Percentiles rank a stretch among this genome's conserved stretches.
phyloP scores from a whole-genome alignment of 768 basidiomycete species.

The Amanita rubescens region DNA sequence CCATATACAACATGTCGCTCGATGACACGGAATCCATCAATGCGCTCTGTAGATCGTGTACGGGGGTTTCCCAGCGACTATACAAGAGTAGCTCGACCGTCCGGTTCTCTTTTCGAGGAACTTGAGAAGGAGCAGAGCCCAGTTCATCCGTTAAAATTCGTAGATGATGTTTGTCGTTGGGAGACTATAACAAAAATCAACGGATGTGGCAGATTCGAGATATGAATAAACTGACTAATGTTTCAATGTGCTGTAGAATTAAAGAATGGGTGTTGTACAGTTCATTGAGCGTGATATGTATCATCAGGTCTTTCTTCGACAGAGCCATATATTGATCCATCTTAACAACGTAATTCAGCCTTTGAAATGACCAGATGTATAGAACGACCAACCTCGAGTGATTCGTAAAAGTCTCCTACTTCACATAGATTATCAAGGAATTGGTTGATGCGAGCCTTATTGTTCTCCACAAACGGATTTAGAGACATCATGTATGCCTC shows the following conservation, averaged over 20 bases:
- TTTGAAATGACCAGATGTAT: background rate
- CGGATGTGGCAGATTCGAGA: background rate
- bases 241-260: constrained; percentile 91
- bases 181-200: constrained; percentile 49
- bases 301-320: constrained; percentile 97
- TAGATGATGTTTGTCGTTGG: constrained; percentile 95
- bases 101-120: constrained; percentile 96
- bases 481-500: constrained; percentile 98
- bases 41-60: constrained; percentile 94
- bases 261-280: constrained; percentile 97
- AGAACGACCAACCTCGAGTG: constrained; percentile 68
- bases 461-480: constrained; percentile 98
- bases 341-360: constrained; percentile 31
- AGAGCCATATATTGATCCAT: constrained; percentile 99
- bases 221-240: constrained; percentile 52
- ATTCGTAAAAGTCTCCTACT: constrained; percentile 98
- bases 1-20: constrained; percentile 99
- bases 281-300: constrained; percentile 98
- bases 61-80: constrained; percentile 98
- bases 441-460: constrained; percentile 95
- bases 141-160: constrained; percentile 96
- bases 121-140: constrained; percentile 87
- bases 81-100: constrained; percentile 88
- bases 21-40: constrained; percentile 97
- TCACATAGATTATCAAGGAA: constrained; percentile 97